Conservation (phyloP, 768 basidiomycete genomes). For the Rubroboletus pulcherrimus region DNA sequence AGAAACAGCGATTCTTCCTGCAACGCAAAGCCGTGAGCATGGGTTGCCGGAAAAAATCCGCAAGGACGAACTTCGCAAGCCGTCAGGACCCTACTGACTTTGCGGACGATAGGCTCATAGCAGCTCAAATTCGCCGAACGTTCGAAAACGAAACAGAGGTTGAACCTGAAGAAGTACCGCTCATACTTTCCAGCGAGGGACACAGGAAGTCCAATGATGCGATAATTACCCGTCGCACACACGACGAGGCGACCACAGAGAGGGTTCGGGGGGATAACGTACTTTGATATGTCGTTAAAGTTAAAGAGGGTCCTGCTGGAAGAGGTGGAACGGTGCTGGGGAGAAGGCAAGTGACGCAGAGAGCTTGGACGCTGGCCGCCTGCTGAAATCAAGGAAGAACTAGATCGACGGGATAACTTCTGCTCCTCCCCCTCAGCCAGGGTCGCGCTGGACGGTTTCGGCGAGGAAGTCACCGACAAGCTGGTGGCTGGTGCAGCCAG, state of each 20-base stretch:
- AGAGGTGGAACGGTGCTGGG: conserved; percentile 48
- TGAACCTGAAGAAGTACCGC: conserved; percentile 89
- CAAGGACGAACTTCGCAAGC: conserved; percentile 73
- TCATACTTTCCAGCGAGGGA: conserved; percentile 72
- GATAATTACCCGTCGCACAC: conserved; percentile 74
- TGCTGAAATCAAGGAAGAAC: conserved; percentile 47
- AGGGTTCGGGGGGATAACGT: conserved; percentile 84
- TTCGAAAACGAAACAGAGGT: conserved; percentile 95
- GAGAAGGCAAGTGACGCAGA: conserved; percentile 40
- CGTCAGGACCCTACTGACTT: conserved; percentile 85
- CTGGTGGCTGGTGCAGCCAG: conserved; percentile 31
- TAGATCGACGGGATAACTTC: conserved; percentile 48
- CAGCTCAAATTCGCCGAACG: conserved; percentile 88
- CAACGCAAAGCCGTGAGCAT: conserved; percentile 2
- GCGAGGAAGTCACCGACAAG: conserved; percentile 32
- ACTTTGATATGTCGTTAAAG: conserved; percentile 89
- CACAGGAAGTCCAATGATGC: conserved; percentile 91
- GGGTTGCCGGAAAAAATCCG: not conserved
- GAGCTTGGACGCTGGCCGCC: conserved; percentile 42
- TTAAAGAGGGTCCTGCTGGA: conserved; percentile 66
- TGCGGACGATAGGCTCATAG: conserved; percentile 93
- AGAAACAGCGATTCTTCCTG: conserved; percentile 90
- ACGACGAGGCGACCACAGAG: conserved; percentile 88
- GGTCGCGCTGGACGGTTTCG: conserved; percentile 31
- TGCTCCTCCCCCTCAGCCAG: conserved; percentile 33